phyloP scores from a whole-genome alignment of 345 rosid genomes.

The Gossypium sturtianum region DNA sequence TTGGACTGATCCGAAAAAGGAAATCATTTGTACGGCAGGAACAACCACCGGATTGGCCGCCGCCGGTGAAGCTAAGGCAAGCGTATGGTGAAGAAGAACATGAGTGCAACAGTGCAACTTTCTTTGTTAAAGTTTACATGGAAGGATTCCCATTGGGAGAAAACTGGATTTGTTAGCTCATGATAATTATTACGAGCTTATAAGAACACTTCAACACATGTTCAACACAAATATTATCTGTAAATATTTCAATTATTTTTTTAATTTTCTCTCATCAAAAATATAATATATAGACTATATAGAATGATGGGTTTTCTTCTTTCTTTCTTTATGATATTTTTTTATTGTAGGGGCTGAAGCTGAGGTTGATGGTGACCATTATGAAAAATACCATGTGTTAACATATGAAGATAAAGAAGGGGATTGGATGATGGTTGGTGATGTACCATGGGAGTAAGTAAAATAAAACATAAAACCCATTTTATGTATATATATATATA shows the following conservation, averaged over 20 bases:
- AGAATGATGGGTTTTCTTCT: neutral
- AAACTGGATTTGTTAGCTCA: slow-evolving; percentile 75
- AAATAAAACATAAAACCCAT: neutral
- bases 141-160: slow-evolving; percentile 90
- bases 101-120: slow-evolving; percentile 62
- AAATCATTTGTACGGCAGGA: slow-evolving; percentile 18
- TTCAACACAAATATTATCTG: slow-evolving; percentile 76
- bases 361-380: slow-evolving; percentile 57
- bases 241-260: slow-evolving; percentile 19
- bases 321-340: neutral
- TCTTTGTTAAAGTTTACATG: slow-evolving; percentile 92
- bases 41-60: slow-evolving; percentile 38
- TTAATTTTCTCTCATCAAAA: neutral
- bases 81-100: slow-evolving; percentile 44
- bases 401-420: slow-evolving; percentile 96
- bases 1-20: neutral
- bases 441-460: slow-evolving; percentile 99
- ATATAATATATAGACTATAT: neutral
- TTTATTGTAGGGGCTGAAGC: slow-evolving; percentile 38
- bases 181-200: slow-evolving; percentile 61
- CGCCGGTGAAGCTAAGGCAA: slow-evolving; percentile 15
- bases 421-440: slow-evolving; percentile 98
- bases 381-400: slow-evolving; percentile 60
- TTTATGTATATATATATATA: neutral
- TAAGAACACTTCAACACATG: slow-evolving; percentile 73